Evolutionary conservation across 139 green algal genomes (phyloP).

Genomic region (Parachlorella kessleri): DNA sequence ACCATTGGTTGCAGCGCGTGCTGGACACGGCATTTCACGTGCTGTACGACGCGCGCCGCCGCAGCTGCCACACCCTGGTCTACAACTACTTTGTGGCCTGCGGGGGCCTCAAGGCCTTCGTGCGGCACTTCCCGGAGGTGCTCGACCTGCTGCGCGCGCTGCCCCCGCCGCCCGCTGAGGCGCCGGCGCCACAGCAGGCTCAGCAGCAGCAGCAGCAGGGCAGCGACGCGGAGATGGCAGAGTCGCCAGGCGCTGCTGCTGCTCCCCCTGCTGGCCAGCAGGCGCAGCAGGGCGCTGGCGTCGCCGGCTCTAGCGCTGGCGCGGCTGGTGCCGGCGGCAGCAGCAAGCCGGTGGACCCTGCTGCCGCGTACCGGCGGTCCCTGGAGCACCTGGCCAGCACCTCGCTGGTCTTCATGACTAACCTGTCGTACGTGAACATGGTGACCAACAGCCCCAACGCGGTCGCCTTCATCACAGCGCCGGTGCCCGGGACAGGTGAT

Average conservation of each 20-base stretch:
- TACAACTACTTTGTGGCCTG: slow-evolving; percentile 80
- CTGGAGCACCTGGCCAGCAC: slow-evolving; percentile 29
- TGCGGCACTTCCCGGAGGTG: slow-evolving; percentile 20
- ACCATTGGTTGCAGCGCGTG: slow-evolving; percentile 32
- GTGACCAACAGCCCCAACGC: slow-evolving; percentile 57
- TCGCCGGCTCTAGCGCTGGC: neutral
- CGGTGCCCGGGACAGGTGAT: slow-evolving; percentile 51
- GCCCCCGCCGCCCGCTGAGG: neutral
- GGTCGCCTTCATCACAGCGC: slow-evolving; percentile 47
- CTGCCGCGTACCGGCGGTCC: slow-evolving; percentile 3
- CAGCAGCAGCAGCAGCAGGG: neutral
- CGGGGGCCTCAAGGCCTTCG: slow-evolving; percentile 45
- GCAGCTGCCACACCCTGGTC: slow-evolving; percentile 81
- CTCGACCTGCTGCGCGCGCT: slow-evolving; percentile 32
- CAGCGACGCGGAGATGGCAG: neutral
- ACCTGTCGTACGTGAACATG: slow-evolving; percentile 51
- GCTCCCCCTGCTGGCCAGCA: neutral
- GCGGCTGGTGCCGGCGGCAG: neutral
- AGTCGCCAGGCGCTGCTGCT: neutral
- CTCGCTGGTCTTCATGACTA: slow-evolving; percentile 59
- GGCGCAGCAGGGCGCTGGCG: neutral
- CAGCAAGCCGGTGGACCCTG: neutral
- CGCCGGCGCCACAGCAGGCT: neutral
- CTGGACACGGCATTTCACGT: slow-evolving; percentile 71
- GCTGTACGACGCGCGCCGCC: slow-evolving; percentile 80